These are phyloP conservation scores for Erodium trifolium DNA, from an alignment of 441 rosid species.

Conservation along the genomic window DNA sequence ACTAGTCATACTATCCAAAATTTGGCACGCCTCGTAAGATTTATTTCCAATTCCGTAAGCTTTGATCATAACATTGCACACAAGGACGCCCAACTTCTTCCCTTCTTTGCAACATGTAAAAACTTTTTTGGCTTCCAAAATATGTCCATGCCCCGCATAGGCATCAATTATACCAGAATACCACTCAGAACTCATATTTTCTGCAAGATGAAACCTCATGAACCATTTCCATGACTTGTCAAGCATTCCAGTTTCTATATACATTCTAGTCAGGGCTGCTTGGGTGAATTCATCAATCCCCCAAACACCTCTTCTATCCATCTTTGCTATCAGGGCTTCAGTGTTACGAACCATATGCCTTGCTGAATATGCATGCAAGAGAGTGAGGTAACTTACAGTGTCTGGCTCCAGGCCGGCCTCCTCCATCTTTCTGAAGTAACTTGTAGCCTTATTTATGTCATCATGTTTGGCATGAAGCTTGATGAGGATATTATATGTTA, in stretches of 20 bases:
- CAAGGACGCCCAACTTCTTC: slow-evolving; percentile 47
- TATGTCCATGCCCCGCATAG: slow-evolving; percentile 62
- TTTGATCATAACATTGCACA: slow-evolving; percentile 76
- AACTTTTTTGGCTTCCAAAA: slow-evolving; percentile 51
- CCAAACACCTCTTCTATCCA: slow-evolving; percentile 51
- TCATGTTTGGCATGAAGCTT: slow-evolving; percentile 7
- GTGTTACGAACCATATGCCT: slow-evolving; percentile 68
- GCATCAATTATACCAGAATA: slow-evolving; percentile 85
- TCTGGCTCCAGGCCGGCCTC: slow-evolving; percentile 7
- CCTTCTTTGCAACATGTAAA: slow-evolving; percentile 47
- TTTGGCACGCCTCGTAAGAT: slow-evolving; percentile 50
- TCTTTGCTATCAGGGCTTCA: slow-evolving; percentile 54
- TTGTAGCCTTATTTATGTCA: background rate
- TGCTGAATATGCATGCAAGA: slow-evolving; percentile 70
- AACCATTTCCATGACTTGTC: slow-evolving; percentile 87
- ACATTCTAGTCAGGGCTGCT: slow-evolving; percentile 81
- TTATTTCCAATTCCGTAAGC: slow-evolving; percentile 61
- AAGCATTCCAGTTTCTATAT: slow-evolving; percentile 62
- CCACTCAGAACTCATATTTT: slow-evolving; percentile 66
- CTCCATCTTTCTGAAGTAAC: slow-evolving; percentile 2
- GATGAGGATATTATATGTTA: slow-evolving; percentile 7
- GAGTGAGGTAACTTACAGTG: slow-evolving; percentile 68
- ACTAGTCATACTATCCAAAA: slow-evolving; percentile 59
- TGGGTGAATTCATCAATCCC: slow-evolving; percentile 75
- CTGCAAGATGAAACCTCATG: slow-evolving; percentile 53